Percentiles rank a stretch among this genome's conserved stretches.
Evolutionary conservation across 2,329 filamentous ascomycete genomes (phyloP).

Genomic region (Cordyceps sp.): DNA sequence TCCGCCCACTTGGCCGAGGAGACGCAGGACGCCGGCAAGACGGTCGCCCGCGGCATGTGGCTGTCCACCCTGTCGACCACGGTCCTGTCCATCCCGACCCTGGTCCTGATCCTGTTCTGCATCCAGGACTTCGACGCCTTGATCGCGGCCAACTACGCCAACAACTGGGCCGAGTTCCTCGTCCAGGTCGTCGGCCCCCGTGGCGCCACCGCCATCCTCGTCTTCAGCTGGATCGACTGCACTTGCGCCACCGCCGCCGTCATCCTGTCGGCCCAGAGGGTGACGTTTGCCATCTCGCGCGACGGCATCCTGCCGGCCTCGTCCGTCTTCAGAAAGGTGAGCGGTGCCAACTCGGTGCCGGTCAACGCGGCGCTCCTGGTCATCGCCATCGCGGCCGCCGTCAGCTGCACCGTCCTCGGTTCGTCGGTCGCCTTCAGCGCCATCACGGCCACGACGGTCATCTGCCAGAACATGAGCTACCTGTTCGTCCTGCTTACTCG

Average conservation of each 20-base stretch:
- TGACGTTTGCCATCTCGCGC: conserved; percentile 2
- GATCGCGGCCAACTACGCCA: conserved; percentile 1
- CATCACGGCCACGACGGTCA: conserved; percentile 2
- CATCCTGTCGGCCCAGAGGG: conserved; percentile 1
- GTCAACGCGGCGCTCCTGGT: conserved; percentile 1
- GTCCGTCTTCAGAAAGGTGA: neutral
- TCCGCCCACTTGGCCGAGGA: conserved; percentile 3
- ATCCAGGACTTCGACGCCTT: conserved; percentile 3
- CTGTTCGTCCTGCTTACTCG: conserved; percentile 2
- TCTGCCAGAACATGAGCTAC: conserved; percentile 2
- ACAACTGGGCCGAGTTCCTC: conserved; percentile 3
- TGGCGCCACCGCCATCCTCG: conserved; percentile 2
- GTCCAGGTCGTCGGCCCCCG: conserved; percentile 1
- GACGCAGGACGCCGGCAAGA: conserved; percentile 1
- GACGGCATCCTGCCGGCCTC: conserved; percentile 2
- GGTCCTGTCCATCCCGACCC: conserved; percentile 2
- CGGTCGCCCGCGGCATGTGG: conserved; percentile 2
- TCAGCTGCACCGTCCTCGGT: conserved; percentile 1
- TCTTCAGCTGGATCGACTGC: conserved; percentile 2
- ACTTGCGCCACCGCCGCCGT: conserved; percentile 2
- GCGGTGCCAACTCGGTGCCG: neutral
- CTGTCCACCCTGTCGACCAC: conserved; percentile 1
- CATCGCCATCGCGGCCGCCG: neutral
- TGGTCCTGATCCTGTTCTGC: conserved; percentile 2
- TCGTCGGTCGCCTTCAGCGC: conserved; percentile 2